Base-by-base conservation (phyloP, 1,284 basidiomycete species). In the Athelia psychrophila region DNA sequence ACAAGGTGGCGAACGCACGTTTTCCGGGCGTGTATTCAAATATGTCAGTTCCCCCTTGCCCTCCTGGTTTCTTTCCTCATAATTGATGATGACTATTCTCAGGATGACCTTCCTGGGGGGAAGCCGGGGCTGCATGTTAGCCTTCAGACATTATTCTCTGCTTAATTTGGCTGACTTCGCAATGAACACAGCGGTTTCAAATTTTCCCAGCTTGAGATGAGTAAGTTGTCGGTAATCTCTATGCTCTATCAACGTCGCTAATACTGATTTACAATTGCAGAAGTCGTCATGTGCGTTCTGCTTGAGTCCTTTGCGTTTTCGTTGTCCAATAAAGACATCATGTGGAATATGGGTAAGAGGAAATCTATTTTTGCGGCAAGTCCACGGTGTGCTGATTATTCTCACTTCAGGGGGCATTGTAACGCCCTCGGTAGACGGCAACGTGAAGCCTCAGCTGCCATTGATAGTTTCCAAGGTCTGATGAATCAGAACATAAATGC, bases 61-160 rank as follows among this genome's bases (percentile, higher is more conserved):
- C 19, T 19, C 42, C 20, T n/a, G 20, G 44, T 19, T 18, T 23
- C 22, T 6, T 19, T 10, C 18, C 40, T 6, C 44, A 46, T 23
- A 46, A 23, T 24, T 19, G 20, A 6, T 46, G 20, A 46, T 46
- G 12, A 15, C 3, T 36, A 3, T 19, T 22, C 3, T 23, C 35
- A 50, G 49, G 25, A 51, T 51, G 50, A 51, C 44, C n/a, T 51
- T 51, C 44, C 33, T 47, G 9, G 42, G 42, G 6, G 50, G 50
- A 5, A 25, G 30, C 25, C 19, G 50, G 16, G 23, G 44, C 15
- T 51, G 50, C 44, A 51, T 51, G 47, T 20, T 48, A 27, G 9
- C 19, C 19, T n/a, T 23, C 23, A 6, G 12, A 23, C 25, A 23
- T 12, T 8, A 46, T 27, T 23, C 24, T 19, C 5, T n/a, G 44